These are phyloP conservation scores for Aspergillus alliaceus DNA, from an alignment of 2,329 filamentous ascomycete species.

Conservation along the genomic window DNA sequence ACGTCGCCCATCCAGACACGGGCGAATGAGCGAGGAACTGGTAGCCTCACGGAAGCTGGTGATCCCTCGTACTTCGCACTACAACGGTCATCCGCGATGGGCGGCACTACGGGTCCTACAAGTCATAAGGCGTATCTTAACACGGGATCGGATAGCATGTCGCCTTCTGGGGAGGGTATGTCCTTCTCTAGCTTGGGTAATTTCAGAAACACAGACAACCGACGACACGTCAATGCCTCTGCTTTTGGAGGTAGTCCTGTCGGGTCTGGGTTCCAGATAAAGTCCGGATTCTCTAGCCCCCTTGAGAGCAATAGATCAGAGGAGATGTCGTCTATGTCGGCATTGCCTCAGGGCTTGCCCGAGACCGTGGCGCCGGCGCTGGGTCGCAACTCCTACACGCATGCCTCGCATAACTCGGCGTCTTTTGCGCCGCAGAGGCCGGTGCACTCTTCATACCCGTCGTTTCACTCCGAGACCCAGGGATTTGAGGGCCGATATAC, in stretches of 20 bases:
- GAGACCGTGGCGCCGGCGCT: slow-evolving; percentile 29
- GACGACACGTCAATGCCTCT: slow-evolving; percentile 31
- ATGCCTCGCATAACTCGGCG: slow-evolving; percentile 36
- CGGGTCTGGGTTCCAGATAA: slow-evolving; percentile 30
- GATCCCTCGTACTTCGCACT: slow-evolving; percentile 50
- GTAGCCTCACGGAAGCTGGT: slow-evolving; percentile 43
- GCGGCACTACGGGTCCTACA: slow-evolving; percentile 22
- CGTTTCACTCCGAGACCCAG: slow-evolving; percentile 41
- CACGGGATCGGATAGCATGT: slow-evolving; percentile 31
- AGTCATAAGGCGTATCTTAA: slow-evolving; percentile 36
- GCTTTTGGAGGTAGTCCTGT: slow-evolving; percentile 33
- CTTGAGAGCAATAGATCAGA: slow-evolving; percentile 32
- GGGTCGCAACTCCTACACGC: slow-evolving; percentile 29
- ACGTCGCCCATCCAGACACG: slow-evolving; percentile 61
- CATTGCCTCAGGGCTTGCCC: slow-evolving; percentile 28
- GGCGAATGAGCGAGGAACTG: slow-evolving; percentile 45
- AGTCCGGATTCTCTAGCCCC: slow-evolving; percentile 29
- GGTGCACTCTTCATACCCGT: slow-evolving; percentile 37
- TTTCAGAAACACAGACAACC: slow-evolving; percentile 35
- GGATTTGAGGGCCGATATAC: slow-evolving; percentile 32
- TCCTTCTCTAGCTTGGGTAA: slow-evolving; percentile 31
- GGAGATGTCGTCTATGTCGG: slow-evolving; percentile 27
- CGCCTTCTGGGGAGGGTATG: slow-evolving; percentile 35
- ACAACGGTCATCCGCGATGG: slow-evolving; percentile 47
- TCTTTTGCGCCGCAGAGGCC: slow-evolving; percentile 35